Evolutionary conservation across 2,329 filamentous ascomycete genomes (phyloP).

Genomic region (Alternaria tenuissima): DNA sequence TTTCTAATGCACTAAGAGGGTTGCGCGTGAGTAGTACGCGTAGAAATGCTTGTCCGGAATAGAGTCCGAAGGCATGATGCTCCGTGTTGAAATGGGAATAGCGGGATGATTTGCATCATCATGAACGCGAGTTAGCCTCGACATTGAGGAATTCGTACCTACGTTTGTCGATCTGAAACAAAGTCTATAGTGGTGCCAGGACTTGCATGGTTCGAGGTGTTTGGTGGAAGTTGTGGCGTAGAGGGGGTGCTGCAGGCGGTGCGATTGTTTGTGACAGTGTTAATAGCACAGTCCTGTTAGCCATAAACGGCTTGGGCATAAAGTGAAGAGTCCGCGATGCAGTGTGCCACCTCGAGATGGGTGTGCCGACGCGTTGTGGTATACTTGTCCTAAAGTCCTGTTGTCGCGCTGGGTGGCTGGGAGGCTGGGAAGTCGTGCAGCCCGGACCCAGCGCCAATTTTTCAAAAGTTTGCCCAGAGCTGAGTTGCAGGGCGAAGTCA

Average conservation of each 20-base stretch:
- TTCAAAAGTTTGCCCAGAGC: not conserved
- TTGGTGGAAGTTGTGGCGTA: not conserved
- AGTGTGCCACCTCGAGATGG: not conserved
- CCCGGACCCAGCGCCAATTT: not conserved
- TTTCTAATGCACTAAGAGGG: conserved; percentile 8
- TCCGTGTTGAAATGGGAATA: conserved; percentile 21
- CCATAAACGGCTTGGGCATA: not conserved
- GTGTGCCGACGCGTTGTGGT: not conserved
- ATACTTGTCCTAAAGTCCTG: not conserved
- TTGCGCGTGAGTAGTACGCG: conserved; percentile 4
- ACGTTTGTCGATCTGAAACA: not conserved
- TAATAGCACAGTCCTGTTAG: not conserved
- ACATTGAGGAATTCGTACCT: not conserved
- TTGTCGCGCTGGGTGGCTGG: not conserved
- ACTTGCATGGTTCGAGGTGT: not conserved
- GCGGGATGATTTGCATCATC: conserved; percentile 1
- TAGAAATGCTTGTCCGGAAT: conserved; percentile 11
- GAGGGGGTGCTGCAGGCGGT: not conserved
- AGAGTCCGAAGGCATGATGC: conserved; percentile 2
- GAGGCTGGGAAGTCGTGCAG: not conserved
- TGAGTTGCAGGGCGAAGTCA: not conserved
- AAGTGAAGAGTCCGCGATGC: not conserved
- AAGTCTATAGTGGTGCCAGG: too few relatives aligned
- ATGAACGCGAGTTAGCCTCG: not conserved
- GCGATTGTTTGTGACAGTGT: not conserved